Percentiles rank a stretch among this genome's conserved stretches.
Conservation (phyloP, 352 stramenopile genomes). For the Phytophthora litchii region DNA sequence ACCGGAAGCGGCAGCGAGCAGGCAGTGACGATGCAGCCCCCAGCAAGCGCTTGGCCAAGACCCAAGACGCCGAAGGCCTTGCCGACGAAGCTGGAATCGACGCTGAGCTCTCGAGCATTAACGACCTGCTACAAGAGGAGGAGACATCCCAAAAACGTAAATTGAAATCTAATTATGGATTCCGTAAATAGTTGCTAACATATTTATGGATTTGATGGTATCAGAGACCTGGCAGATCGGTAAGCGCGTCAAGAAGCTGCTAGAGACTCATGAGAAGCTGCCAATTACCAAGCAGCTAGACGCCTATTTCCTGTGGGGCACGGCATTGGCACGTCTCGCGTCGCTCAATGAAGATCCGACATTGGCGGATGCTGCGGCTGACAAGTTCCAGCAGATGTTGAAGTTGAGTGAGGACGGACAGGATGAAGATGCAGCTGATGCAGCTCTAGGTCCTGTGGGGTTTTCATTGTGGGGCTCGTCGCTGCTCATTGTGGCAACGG, state of each 20-base stretch:
- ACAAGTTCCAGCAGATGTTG: slow-evolving; percentile 87
- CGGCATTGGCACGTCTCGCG: slow-evolving; percentile 70
- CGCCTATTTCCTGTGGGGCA: slow-evolving; percentile 84
- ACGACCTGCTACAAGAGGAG: slow-evolving; percentile 68
- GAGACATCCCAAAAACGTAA: slow-evolving; percentile 66
- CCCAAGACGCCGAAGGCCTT: neutral
- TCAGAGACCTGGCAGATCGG: slow-evolving; percentile 87
- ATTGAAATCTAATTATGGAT: slow-evolving; percentile 1
- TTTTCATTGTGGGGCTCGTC: slow-evolving; percentile 83
- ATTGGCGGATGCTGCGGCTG: slow-evolving; percentile 67
- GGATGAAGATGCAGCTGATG: slow-evolving; percentile 47
- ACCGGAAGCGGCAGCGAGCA: slow-evolving; percentile 18
- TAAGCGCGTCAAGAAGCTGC: slow-evolving; percentile 81
- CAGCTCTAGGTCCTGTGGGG: slow-evolving; percentile 72
- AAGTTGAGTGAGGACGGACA: slow-evolving; percentile 27
- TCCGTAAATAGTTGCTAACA: slow-evolving; percentile 10
- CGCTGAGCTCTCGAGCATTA: slow-evolving; percentile 49
- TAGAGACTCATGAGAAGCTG: slow-evolving; percentile 66
- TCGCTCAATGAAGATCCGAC: slow-evolving; percentile 80
- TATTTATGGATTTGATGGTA: slow-evolving; percentile 7
- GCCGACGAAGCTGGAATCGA: slow-evolving; percentile 20
- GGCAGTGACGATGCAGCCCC: neutral
- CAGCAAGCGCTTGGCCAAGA: slow-evolving; percentile 3
- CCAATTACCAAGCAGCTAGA: slow-evolving; percentile 62
- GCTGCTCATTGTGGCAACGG: slow-evolving; percentile 76